phyloP scores from a whole-genome alignment of 805 yeast species.

The Teunomyces cretensis region DNA sequence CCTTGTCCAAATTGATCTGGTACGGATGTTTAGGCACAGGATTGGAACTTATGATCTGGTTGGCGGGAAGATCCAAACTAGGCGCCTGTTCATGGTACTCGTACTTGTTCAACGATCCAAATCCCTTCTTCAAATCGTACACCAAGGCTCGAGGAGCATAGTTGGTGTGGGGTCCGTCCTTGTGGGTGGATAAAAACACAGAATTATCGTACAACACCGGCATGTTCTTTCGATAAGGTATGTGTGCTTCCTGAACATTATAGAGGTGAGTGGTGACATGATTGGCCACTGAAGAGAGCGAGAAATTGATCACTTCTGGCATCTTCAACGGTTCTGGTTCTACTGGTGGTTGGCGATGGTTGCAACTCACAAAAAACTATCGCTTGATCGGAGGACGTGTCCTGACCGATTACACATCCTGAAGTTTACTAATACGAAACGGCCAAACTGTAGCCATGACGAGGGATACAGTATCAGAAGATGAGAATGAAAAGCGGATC shows the following conservation, averaged over 20 bases:
- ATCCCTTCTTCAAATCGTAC: slow-evolving; percentile 81
- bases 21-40: slow-evolving; percentile 52
- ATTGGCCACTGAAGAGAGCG: slow-evolving; percentile 71
- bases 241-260: slow-evolving; percentile 72
- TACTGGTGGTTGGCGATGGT: neutral
- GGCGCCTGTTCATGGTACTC: slow-evolving; percentile 41
- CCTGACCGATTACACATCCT: no score
- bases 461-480: neutral
- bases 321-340: neutral
- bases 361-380: neutral
- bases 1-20: slow-evolving; percentile 61
- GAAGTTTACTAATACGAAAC: neutral
- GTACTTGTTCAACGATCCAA: slow-evolving; percentile 61
- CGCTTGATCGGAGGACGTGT: neutral
- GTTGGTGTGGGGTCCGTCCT: slow-evolving; percentile 27
- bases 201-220: slow-evolving; percentile 49
- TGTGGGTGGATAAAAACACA: slow-evolving; percentile 29
- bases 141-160: slow-evolving; percentile 78
- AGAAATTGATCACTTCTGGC: slow-evolving; percentile 69
- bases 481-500: neutral
- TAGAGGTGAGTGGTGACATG: slow-evolving; percentile 78
- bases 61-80: neutral
- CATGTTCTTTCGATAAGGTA: slow-evolving; percentile 48
- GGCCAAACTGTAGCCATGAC: neutral
- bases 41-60: slow-evolving; percentile 5